phyloP scores from a whole-genome alignment of 345 rosid genomes.

The Lumnitzera littorea region DNA sequence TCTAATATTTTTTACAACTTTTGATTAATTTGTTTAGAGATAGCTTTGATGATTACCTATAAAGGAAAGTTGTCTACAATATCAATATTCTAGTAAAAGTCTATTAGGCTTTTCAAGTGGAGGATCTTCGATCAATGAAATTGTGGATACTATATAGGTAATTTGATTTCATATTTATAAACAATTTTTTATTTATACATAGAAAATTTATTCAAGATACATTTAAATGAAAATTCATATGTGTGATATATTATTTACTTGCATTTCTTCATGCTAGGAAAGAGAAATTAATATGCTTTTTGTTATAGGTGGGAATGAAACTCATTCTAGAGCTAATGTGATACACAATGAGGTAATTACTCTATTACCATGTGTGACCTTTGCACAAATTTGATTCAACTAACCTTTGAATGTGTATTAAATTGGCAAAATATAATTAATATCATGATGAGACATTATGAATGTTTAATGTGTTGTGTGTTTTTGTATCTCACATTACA shows the following conservation, averaged over 20 bases:
- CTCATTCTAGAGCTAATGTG: slow-evolving; percentile 97
- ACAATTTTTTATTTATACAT: no score
- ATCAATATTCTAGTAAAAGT: slow-evolving; percentile 98
- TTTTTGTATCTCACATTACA: no score
- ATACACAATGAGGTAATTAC: no score
- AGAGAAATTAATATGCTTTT: slow-evolving; percentile 99
- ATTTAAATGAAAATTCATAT: no score
- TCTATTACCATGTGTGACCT: neutral
- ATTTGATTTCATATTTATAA: no score
- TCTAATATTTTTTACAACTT: slow-evolving; percentile 3
- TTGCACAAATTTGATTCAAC: neutral
- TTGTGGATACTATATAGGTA: slow-evolving; percentile 87
- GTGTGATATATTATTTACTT: no score
- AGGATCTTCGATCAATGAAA: slow-evolving; percentile 58
- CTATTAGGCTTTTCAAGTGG: slow-evolving; percentile 95
- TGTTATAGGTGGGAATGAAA: slow-evolving; percentile 93
- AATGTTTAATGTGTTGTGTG: no score
- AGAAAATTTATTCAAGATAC: no score
- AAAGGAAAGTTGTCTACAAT: slow-evolving; percentile 89
- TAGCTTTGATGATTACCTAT: slow-evolving; percentile 46
- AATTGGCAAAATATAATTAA: no score
- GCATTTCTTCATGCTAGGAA: no score
- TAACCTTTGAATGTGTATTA: neutral
- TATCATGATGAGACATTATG: no score
- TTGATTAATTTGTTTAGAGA: slow-evolving; percentile 6